Conservation (phyloP, 2,329 filamentous ascomycete species). For the Gaeumannomyces tritici region DNA sequence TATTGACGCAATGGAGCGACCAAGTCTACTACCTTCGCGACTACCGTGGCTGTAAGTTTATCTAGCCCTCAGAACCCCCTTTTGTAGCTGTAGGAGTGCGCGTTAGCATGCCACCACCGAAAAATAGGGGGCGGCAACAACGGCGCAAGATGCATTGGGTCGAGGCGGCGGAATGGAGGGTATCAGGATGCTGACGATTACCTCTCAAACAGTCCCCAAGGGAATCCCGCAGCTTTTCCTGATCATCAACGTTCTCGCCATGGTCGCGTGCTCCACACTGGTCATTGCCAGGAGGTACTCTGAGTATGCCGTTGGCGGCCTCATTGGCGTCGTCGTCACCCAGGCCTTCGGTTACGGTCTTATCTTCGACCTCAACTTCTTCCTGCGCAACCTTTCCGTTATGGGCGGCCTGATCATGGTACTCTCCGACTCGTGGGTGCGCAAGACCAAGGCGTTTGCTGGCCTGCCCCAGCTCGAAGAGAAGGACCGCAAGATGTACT, state of each 20-base stretch:
- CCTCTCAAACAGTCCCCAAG: conserved; percentile 55
- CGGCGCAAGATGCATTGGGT: neutral
- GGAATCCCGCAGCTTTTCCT: conserved; percentile 92
- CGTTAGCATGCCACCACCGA: neutral
- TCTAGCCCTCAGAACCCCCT: conserved; percentile 3
- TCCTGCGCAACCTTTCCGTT: conserved; percentile 95
- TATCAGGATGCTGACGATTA: conserved; percentile 12
- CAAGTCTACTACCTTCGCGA: conserved; percentile 89
- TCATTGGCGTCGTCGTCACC: conserved; percentile 82
- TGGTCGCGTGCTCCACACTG: conserved; percentile 70
- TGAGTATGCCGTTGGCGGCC: conserved; percentile 82
- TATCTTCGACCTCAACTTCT: conserved; percentile 99
- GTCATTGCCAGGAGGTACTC: conserved; percentile 91
- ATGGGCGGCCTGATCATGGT: conserved; percentile 98
- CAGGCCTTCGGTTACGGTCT: conserved; percentile 95
- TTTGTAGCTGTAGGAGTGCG: too few relatives aligned
- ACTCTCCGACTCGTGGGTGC: conserved; percentile 93
- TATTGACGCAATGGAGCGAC: conserved; percentile 95
- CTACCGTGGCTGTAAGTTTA: conserved; percentile 76
- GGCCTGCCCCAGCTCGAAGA: conserved; percentile 90
- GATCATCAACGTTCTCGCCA: conserved; percentile 78
- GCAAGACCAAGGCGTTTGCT: conserved; percentile 94
- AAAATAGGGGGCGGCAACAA: neutral
- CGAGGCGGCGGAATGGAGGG: neutral
- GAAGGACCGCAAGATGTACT: conserved; percentile 99